Base-by-base conservation (phyloP, 2,329 filamentous ascomycete species). In the Fusarium abutilonis region DNA sequence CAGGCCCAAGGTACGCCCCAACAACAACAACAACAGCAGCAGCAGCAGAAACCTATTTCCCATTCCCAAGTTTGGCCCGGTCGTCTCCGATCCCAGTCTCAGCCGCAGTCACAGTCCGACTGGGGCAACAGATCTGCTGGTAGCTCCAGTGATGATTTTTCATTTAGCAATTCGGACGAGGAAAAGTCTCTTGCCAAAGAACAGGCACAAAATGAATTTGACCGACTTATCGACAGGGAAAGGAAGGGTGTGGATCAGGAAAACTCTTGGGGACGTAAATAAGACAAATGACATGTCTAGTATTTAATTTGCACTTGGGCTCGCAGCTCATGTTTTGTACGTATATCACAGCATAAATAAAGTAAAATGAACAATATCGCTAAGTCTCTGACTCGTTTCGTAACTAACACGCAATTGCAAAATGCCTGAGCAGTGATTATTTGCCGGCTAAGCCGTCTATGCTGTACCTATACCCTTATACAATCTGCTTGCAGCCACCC, bases 151-250 rank as follows among this genome's bases (percentile, higher is more conserved):
- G 70, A 75, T 8, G 69, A 63, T 31, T 80, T 75, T 56, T 64
- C 74, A 0, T 81, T 75, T 54, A 73, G 74, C 4, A 60, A 63
- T 4, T 57, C 70, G 2, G 78, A 80, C 9, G 75, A 76, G 50
- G 77, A 80, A 19, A 75, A 68, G 53, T 62, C 66, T 4, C 67
- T 72, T 14, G 76, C 75, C 39, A 82, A 78, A 67, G 75, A 76
- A 9, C 76, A 80, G 60, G 81, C 82, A 6, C 82, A 84, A 55
- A 77, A 73, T 55, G 80, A 84, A 28, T 84, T 84, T 62, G 82
- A 84, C 56, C 73, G 73, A 17, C 72, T 83, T 54, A 52, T 84
- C 3, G 81, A 84, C 38, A 72, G 74, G 13, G 82, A 84, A 55
- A 73, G 78, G 19, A 69, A 58, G 14, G 73, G 72, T 19, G 55